These are phyloP conservation scores for Pseudohyphozyma bogoriensis DNA, from an alignment of 768 basidiomycete genomes.

Conservation along the genomic window DNA sequence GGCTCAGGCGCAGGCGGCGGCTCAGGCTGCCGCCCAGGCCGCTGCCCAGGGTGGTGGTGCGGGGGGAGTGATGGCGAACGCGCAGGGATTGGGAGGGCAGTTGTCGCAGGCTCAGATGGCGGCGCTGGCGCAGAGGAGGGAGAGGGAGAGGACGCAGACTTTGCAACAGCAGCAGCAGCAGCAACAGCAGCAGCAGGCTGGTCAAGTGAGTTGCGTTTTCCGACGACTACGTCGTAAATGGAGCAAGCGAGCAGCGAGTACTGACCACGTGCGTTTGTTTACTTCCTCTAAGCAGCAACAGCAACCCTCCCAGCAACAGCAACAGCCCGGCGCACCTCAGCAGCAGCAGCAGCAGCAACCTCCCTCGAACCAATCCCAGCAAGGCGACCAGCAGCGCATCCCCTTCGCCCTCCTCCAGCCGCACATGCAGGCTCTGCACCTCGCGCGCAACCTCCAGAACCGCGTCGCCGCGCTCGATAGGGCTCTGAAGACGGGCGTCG, in stretches of 20 bases:
- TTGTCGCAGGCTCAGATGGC: background rate
- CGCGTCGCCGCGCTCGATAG: background rate
- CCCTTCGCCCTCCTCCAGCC: slow-evolving; percentile 13
- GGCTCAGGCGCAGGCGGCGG: slow-evolving; percentile 3
- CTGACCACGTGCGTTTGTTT: too few species aligned
- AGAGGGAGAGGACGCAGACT: background rate
- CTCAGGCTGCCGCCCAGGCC: too few species aligned
- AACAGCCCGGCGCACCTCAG: background rate
- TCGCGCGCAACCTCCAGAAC: background rate
- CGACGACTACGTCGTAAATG: background rate
- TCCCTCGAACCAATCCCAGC: background rate
- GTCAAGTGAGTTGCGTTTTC: background rate
- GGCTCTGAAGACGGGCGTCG: slow-evolving; percentile 11
- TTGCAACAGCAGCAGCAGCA: slow-evolving; percentile 1
- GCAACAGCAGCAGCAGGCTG: background rate
- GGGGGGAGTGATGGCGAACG: too few species aligned
- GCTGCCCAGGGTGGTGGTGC: too few species aligned
- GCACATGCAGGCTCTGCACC: slow-evolving; percentile 10
- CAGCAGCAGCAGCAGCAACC: background rate
- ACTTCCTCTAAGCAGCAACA: background rate
- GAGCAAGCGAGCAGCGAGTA: too few species aligned
- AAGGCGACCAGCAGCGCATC: too few species aligned
- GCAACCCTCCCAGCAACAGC: background rate
- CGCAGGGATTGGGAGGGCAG: background rate
- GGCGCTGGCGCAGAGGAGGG: background rate